These are phyloP conservation scores for Saposhnikovia divaricata DNA, from an alignment of 129 eudicot species.

Conservation along the genomic window DNA sequence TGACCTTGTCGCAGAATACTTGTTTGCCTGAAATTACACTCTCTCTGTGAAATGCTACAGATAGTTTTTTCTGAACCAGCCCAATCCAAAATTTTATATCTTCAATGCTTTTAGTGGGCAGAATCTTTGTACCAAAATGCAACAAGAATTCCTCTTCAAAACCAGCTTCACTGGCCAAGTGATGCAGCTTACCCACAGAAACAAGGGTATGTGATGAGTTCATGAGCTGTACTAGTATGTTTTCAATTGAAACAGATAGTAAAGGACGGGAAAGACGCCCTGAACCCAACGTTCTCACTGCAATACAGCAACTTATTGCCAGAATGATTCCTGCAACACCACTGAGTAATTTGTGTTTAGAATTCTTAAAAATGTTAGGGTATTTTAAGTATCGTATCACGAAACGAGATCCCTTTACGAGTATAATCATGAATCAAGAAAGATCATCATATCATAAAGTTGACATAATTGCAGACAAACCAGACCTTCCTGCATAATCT, in stretches of 20 bases:
- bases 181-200: slow-evolving; percentile 51
- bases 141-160: slow-evolving; percentile 62
- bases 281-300: slow-evolving; percentile 43
- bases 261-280: slow-evolving; percentile 37
- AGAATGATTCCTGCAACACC: slow-evolving; percentile 76
- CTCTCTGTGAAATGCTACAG: slow-evolving; percentile 60
- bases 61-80: slow-evolving; percentile 51
- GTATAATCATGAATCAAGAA: neutral
- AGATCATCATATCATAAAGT: neutral
- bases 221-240: slow-evolving; percentile 54
- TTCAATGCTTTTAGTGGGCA: slow-evolving; percentile 60
- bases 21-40: slow-evolving; percentile 41
- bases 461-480: too few relatives aligned
- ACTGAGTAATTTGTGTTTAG: slow-evolving; percentile 39
- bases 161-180: slow-evolving; percentile 67
- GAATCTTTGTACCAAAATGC: slow-evolving; percentile 65
- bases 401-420: neutral
- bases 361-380: neutral
- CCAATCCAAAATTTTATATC: slow-evolving; percentile 79
- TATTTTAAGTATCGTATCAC: slow-evolving; percentile 5
- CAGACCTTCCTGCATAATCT: too few relatives aligned
- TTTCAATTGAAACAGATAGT: slow-evolving; percentile 37
- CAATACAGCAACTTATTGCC: slow-evolving; percentile 65
- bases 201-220: slow-evolving; percentile 45
- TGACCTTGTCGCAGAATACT: slow-evolving; percentile 38